Conservation (phyloP, 2,329 filamentous ascomycete species). For the Chaetothyriales sp. region DNA sequence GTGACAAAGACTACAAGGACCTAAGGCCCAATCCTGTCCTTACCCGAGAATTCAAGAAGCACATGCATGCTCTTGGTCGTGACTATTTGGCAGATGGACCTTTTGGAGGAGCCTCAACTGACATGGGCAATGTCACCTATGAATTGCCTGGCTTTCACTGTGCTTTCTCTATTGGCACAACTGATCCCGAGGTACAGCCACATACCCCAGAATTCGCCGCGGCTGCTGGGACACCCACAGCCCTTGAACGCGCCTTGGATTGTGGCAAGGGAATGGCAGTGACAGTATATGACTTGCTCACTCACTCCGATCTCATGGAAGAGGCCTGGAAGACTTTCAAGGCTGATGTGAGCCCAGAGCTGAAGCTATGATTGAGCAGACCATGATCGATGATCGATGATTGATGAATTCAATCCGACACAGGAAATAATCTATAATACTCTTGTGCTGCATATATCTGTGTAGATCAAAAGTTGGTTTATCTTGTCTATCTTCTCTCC, state of each 20-base stretch:
- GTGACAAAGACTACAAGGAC: slow-evolving; percentile 26
- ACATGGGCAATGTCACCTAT: slow-evolving; percentile 35
- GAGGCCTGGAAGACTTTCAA: slow-evolving; percentile 2
- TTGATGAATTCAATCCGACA: too few species aligned
- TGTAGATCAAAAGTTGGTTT: too few species aligned
- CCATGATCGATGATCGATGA: too few species aligned
- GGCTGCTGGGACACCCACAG: slow-evolving; percentile 26
- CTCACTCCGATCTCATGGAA: background rate
- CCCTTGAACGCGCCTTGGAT: slow-evolving; percentile 29
- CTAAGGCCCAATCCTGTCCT: slow-evolving; percentile 32
- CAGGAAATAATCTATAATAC: too few species aligned
- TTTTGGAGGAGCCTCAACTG: slow-evolving; percentile 24
- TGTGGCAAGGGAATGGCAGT: slow-evolving; percentile 34
- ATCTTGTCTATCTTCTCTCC: too few species aligned
- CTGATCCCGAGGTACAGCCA: slow-evolving; percentile 21
- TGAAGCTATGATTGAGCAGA: background rate
- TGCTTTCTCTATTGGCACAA: slow-evolving; percentile 31
- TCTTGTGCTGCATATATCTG: too few species aligned
- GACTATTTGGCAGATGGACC: background rate
- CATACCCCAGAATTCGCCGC: slow-evolving; percentile 32
- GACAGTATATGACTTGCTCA: slow-evolving; percentile 20
- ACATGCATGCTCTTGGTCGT: slow-evolving; percentile 27
- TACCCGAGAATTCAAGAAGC: slow-evolving; percentile 29
- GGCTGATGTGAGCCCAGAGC: background rate
- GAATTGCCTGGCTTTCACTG: slow-evolving; percentile 35